Conservation (phyloP, 2,329 filamentous ascomycete genomes). For the Botrytis fragariae region DNA sequence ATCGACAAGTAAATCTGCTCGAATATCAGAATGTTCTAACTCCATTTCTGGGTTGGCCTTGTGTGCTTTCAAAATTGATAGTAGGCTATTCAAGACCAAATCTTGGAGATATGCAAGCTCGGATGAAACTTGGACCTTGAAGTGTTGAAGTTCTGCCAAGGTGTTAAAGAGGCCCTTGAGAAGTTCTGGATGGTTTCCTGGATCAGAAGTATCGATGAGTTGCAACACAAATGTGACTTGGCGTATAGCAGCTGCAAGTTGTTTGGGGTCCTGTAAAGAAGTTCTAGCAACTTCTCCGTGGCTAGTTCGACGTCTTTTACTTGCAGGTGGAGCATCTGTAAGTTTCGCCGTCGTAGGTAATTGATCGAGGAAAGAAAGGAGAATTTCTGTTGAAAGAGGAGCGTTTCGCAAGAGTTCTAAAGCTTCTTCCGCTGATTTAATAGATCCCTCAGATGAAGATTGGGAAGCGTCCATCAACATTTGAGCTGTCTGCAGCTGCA, state of each 20-base stretch:
- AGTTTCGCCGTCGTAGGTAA: conserved; percentile 72
- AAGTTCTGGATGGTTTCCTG: conserved; percentile 72
- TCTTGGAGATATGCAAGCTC: conserved; percentile 90
- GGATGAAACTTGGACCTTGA: conserved; percentile 75
- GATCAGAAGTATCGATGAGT: conserved; percentile 76
- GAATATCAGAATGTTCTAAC: conserved; percentile 75
- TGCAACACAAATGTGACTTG: conserved; percentile 86
- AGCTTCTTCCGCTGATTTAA: conserved; percentile 55
- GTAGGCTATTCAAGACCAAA: conserved; percentile 75
- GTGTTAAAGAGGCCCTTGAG: conserved; percentile 77
- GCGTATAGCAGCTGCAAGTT: conserved; percentile 65
- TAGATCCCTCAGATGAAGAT: conserved; percentile 36
- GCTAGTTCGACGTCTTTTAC: conserved; percentile 78
- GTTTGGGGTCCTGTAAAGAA: conserved; percentile 60
- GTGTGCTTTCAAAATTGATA: conserved; percentile 78
- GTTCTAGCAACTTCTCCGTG: conserved; percentile 63
- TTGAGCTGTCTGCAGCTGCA: conserved; percentile 58
- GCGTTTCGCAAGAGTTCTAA: conserved; percentile 71
- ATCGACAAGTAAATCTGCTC: conserved; percentile 88
- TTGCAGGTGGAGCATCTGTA: conserved; percentile 67
- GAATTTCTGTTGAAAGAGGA: conserved; percentile 68
- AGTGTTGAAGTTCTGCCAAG: conserved; percentile 82
- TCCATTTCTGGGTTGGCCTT: conserved; percentile 59
- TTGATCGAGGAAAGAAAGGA: conserved; percentile 69
- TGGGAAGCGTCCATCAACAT: conserved; percentile 62